These are phyloP conservation scores for Pseudogymnoascus sp. DNA, from an alignment of 2,329 filamentous ascomycete genomes.

Conservation along the genomic window DNA sequence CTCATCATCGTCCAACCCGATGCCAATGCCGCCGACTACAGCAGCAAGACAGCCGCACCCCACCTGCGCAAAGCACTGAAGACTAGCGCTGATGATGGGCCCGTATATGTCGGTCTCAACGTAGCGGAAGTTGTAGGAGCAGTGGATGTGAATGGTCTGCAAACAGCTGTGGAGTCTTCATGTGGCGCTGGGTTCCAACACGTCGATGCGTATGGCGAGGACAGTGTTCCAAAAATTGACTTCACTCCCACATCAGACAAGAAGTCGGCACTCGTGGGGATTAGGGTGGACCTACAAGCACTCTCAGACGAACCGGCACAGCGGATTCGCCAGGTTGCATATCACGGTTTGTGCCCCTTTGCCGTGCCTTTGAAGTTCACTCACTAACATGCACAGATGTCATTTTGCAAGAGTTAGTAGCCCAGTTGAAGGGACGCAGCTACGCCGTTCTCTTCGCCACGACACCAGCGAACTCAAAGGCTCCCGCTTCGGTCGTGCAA, in stretches of 20 bases:
- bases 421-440: constrained; percentile 39
- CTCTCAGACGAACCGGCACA: not conserved
- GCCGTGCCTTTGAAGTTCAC: constrained; percentile 11
- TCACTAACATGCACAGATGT: constrained; percentile 31
- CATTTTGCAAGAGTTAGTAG: constrained; percentile 39
- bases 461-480: constrained; percentile 29
- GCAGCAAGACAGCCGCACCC: constrained; percentile 40
- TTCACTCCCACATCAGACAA: not conserved
- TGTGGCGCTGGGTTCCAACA: not conserved
- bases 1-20: constrained; percentile 71
- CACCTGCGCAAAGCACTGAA: constrained; percentile 29
- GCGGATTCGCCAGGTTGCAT: constrained; percentile 2
- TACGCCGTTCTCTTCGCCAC: constrained; percentile 75
- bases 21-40: constrained; percentile 62
- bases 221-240: not conserved
- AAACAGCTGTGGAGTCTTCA: constrained; percentile 34
- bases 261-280: not conserved
- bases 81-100: constrained; percentile 28
- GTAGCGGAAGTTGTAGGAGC: constrained; percentile 52
- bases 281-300: not conserved
- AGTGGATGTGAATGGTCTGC: constrained; percentile 36
- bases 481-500: constrained; percentile 34
- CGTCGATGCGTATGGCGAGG: not conserved
- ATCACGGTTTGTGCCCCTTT: not conserved
- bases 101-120: constrained; percentile 20